Conservation (phyloP, 805 yeast species). For the Pichia occidentalis region DNA sequence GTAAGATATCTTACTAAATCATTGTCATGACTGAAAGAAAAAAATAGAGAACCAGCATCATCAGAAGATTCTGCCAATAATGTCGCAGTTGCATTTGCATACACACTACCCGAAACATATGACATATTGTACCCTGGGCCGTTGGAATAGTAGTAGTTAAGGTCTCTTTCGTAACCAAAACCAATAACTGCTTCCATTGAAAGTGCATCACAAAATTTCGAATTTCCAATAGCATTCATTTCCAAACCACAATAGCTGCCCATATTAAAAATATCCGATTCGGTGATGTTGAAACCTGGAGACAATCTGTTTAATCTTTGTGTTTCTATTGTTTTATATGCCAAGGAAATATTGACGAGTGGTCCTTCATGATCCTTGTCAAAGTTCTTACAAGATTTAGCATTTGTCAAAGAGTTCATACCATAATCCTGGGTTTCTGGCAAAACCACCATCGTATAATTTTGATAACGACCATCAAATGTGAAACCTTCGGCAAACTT, state of each 20-base stretch:
- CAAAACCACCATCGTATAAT: constrained; percentile 34
- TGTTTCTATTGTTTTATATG: constrained; percentile 35
- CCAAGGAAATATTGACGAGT: not conserved
- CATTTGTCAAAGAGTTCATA: constrained; percentile 50
- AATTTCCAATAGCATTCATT: constrained; percentile 56
- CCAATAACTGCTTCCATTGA: constrained; percentile 58
- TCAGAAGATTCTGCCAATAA: constrained; percentile 22
- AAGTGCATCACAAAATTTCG: constrained; percentile 58
- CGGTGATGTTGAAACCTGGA: constrained; percentile 44
- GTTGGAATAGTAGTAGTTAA: constrained; percentile 47
- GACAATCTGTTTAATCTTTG: constrained; percentile 47
- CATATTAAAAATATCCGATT: constrained; percentile 42
- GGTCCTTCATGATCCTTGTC: constrained; percentile 13
- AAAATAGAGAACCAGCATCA: constrained; percentile 37
- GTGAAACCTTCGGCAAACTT: constrained; percentile 53
- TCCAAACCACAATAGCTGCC: constrained; percentile 67
- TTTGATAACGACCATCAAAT: constrained; percentile 34
- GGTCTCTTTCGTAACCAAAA: constrained; percentile 50
- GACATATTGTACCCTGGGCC: constrained; percentile 58
- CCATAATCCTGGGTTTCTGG: constrained; percentile 43
- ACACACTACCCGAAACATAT: constrained; percentile 50
- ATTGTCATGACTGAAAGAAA: constrained; percentile 67
- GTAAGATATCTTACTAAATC: constrained; percentile 51
- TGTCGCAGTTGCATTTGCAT: constrained; percentile 42
- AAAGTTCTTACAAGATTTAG: constrained; percentile 33